Percentiles rank a stretch among this genome's conserved stretches.
Conservation (phyloP, 371 early-diverging fungal species). For the Apophysomyces trapeziformis region DNA sequence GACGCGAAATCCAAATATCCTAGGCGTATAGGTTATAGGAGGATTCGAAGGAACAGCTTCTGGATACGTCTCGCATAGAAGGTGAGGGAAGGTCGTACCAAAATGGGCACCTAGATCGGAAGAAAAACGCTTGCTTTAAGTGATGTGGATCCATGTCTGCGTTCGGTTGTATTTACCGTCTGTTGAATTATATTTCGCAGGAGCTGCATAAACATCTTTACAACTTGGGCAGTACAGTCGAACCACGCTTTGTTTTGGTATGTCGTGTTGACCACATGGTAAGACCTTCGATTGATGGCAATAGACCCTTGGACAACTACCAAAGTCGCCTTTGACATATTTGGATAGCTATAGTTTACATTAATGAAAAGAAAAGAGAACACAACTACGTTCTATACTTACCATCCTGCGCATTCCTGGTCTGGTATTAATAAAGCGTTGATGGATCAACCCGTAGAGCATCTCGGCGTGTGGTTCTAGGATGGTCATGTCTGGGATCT, state of each 20-base stretch:
- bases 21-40: constrained; percentile 65
- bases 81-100: constrained; percentile 94
- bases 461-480: constrained; percentile 58
- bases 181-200: constrained; percentile 67
- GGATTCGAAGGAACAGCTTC: constrained; percentile 60
- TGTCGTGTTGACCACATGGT: constrained; percentile 84
- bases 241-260: constrained; percentile 60
- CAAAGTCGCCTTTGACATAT: constrained; percentile 80
- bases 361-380: background rate
- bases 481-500: constrained; percentile 46
- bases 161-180: constrained; percentile 65
- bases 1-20: constrained; percentile 84
- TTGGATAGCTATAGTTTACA: constrained; percentile 57
- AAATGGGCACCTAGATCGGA: constrained; percentile 82
- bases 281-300: constrained; percentile 76
- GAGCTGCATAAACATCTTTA: constrained; percentile 86
- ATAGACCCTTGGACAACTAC: constrained; percentile 79
- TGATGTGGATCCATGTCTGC: background rate
- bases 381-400: background rate
- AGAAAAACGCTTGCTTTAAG: background rate
- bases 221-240: constrained; percentile 86
- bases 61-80: constrained; percentile 86
- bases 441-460: constrained; percentile 85
- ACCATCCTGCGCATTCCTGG: constrained; percentile 80
- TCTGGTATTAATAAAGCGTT: constrained; percentile 79